Base-by-base conservation (phyloP, 768 basidiomycete genomes). In the Cyathus striatus region DNA sequence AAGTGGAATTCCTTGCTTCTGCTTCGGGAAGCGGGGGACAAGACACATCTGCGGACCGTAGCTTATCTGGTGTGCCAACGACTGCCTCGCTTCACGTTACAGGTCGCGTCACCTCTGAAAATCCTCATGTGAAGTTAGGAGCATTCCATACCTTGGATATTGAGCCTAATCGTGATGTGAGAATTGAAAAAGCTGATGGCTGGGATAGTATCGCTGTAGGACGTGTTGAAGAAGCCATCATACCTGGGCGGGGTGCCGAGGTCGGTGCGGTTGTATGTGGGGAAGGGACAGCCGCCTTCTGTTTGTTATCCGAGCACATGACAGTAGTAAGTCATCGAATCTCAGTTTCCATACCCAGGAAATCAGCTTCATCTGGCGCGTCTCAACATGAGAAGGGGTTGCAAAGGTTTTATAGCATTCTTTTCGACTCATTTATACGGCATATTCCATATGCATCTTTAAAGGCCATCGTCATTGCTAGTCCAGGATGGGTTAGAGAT, bases 181-280 rank as follows among this genome's bases (percentile, higher is more conserved):
- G 90, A 35, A 83, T 99, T 47, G 86, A 89, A 60, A 99, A 96
- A 62, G 42, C 52, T 26, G 79, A 86, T 42, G 89, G 88, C 13
- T 99, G 96, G 96, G 96, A 99, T 56, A 90, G 87, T 45, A 67
- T 99, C 40, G 86, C 93, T 1, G 60, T 86, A 12, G 75, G 80
- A 22, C 73, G 95, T 16, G 79, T 99, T 0, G 73, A 88, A 40
- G 96, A 98, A 48, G 79, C 92, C 17, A 93, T 90, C 42, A 70
- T 89, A 27, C 92, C 92, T n/a, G 96, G 95, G 20, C 72, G 86
- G 51, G 95, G 96, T 0, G 96, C 96, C 4, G 96, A 99, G 55
- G 86, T 99, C 3, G 96, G 90, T 12, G 96, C 96, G 0, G 76
- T 99, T 18, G 90, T 99, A 3, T 91, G 90, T 50, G 95, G 96